Conservation (phyloP, 768 basidiomycete genomes). For the Russula virescens region DNA sequence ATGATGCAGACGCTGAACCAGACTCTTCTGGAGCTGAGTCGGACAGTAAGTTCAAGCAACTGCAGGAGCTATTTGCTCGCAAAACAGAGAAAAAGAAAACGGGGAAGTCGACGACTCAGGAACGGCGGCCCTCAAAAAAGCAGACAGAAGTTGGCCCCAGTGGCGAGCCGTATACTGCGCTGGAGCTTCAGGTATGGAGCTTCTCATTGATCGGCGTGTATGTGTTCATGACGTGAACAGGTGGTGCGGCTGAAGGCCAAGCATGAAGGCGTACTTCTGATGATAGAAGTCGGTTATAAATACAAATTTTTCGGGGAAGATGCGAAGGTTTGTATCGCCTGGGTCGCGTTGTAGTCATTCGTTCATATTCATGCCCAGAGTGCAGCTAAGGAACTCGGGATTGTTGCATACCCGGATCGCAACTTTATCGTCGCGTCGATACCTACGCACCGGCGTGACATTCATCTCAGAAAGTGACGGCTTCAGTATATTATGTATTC, state of each 20-base stretch:
- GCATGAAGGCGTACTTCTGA: constrained; percentile 59
- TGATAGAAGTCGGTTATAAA: constrained; percentile 84
- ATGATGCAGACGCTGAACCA: constrained; percentile 8
- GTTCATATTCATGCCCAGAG: constrained; percentile 32
- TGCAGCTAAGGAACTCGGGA: constrained; percentile 71
- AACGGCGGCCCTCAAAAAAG: constrained; percentile 31
- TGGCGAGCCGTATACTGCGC: constrained; percentile 66
- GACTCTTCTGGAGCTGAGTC: constrained; percentile 37
- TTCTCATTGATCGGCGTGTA: neutral
- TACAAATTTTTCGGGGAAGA: constrained; percentile 81
- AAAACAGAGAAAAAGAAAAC: constrained; percentile 35
- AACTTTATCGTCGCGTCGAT: constrained; percentile 75
- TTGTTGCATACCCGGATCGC: constrained; percentile 63
- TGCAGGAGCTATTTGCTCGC: constrained; percentile 41
- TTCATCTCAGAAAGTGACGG: constrained; percentile 73
- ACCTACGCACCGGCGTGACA: constrained; percentile 58
- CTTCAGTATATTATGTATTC: neutral
- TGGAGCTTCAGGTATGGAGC: constrained; percentile 60
- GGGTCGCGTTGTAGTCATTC: neutral
- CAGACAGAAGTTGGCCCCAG: constrained; percentile 53
- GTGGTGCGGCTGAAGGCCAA: constrained; percentile 55
- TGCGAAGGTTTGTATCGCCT: constrained; percentile 48
- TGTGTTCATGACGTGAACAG: constrained; percentile 30
- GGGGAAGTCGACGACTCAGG: constrained; percentile 27
- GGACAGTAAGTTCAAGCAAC: constrained; percentile 42